phyloP scores from a whole-genome alignment of 2,329 filamentous ascomycete species.

The Davidsoniella eucalypti region DNA sequence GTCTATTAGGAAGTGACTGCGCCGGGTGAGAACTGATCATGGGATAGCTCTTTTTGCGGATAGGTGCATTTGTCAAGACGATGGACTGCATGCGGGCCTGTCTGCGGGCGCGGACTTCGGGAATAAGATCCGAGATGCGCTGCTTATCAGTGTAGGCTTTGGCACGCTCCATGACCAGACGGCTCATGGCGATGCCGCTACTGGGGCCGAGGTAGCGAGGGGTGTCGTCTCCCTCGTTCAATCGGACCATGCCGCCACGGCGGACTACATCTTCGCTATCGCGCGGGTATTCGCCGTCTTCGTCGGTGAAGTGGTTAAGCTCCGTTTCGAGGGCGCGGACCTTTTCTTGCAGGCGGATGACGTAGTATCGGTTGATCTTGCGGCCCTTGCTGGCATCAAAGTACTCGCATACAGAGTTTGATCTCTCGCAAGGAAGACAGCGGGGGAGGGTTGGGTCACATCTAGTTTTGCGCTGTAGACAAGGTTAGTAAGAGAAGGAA shows the following conservation, averaged over 20 bases:
- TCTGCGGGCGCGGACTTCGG: conserved; percentile 48
- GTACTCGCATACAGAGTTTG: conserved; percentile 85
- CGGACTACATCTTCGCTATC: conserved; percentile 75
- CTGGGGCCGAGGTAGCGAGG: conserved; percentile 83
- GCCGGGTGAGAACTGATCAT: conserved; percentile 77
- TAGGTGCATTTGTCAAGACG: conserved; percentile 32
- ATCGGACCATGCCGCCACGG: conserved; percentile 67
- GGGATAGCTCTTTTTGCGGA: conserved; percentile 72
- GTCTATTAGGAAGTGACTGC: conserved; percentile 53
- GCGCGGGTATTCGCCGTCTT: conserved; percentile 51
- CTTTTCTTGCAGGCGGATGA: conserved; percentile 77
- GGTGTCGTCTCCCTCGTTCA: conserved; percentile 71
- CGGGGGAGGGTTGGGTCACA: conserved; percentile 86
- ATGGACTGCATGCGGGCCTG: conserved; percentile 42
- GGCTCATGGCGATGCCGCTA: conserved; percentile 88
- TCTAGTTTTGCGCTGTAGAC: conserved; percentile 72
- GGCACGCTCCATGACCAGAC: conserved; percentile 88
- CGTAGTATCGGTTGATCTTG: conserved; percentile 80
- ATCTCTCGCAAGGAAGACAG: conserved; percentile 83
- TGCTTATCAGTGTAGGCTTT: conserved; percentile 85
- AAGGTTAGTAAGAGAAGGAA: background rate
- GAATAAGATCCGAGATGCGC: conserved; percentile 82
- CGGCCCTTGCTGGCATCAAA: conserved; percentile 76
- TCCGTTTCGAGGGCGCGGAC: conserved; percentile 70
- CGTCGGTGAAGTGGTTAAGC: conserved; percentile 61